Percentiles rank a stretch among this genome's conserved stretches.
Conservation (phyloP, 192 early-diverging fungal species). For the Coemansia asiatica region DNA sequence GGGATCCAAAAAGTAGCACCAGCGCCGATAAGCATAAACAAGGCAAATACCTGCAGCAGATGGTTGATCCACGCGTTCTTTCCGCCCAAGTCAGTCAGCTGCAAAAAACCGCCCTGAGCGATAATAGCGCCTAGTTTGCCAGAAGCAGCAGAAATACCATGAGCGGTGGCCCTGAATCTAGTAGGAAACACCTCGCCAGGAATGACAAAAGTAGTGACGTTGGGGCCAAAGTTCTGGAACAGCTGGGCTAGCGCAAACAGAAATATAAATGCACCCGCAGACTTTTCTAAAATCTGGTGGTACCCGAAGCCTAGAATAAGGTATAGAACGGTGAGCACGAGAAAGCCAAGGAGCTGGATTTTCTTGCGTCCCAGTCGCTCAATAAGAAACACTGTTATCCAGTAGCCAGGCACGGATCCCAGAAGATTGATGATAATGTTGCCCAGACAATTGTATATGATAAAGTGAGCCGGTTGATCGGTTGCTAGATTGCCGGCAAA, state of each 20-base stretch:
- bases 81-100: slow-evolving; percentile 68
- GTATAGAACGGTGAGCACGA: slow-evolving; percentile 71
- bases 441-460: slow-evolving; percentile 73
- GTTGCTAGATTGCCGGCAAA: slow-evolving; percentile 44
- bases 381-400: slow-evolving; percentile 84
- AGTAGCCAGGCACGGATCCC: slow-evolving; percentile 93
- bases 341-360: slow-evolving; percentile 88
- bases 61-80: slow-evolving; percentile 58
- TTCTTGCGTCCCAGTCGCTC: slow-evolving; percentile 84
- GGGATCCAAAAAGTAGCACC: slow-evolving; percentile 46
- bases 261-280: slow-evolving; percentile 61
- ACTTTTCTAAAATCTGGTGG: slow-evolving; percentile 58
- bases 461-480: slow-evolving; percentile 33
- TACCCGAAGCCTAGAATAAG: slow-evolving; percentile 70
- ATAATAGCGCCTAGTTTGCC: slow-evolving; percentile 76
- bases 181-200: slow-evolving; percentile 81
- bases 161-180: slow-evolving; percentile 71
- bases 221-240: slow-evolving; percentile 96
- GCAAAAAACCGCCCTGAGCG: slow-evolving; percentile 68
- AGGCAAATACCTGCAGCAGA: slow-evolving; percentile 67
- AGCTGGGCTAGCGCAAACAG: slow-evolving; percentile 65
- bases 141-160: slow-evolving; percentile 76
- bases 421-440: slow-evolving; percentile 85
- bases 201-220: slow-evolving; percentile 82
- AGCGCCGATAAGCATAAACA: slow-evolving; percentile 72